These are phyloP conservation scores for Polymyxa betae DNA, from an alignment of 208 protist species.

Conservation along the genomic window DNA sequence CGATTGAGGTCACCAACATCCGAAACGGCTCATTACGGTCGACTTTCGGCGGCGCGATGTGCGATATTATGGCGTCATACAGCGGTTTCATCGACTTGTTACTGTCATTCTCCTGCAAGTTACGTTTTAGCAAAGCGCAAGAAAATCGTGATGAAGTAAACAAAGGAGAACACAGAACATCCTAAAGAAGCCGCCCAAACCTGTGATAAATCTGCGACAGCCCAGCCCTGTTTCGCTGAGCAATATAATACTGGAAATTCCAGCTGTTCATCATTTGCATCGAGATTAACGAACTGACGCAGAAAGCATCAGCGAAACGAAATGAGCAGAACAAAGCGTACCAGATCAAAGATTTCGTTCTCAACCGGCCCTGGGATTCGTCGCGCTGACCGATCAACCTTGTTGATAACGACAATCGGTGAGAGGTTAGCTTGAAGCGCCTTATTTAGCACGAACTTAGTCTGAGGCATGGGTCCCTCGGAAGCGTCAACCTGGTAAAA, in stretches of 20 bases:
- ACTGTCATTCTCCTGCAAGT: neutral
- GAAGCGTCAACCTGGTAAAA: constrained; percentile 76
- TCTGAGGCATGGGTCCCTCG: constrained; percentile 93
- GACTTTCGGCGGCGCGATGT: neutral
- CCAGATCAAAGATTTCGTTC: constrained; percentile 40
- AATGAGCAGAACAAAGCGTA: neutral
- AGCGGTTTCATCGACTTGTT: neutral
- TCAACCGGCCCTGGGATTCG: neutral
- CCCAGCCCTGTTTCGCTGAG: constrained; percentile 44
- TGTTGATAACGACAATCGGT: constrained; percentile 96
- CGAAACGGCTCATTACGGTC: neutral
- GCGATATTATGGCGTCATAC: constrained; percentile 18
- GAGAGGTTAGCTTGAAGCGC: constrained; percentile 86
- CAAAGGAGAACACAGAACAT: too few relatives aligned
- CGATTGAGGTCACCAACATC: constrained; percentile 42
- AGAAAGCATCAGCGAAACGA: neutral
- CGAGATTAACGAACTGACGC: constrained; percentile 45
- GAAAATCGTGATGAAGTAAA: neutral
- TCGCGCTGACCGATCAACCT: constrained; percentile 84
- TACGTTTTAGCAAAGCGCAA: neutral
- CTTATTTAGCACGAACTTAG: constrained; percentile 96
- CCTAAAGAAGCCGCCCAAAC: too few relatives aligned
- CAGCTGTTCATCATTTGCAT: constrained; percentile 87
- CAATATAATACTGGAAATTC: constrained; percentile 89
- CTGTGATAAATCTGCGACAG: neutral